A percentile compares a stretch with the other conserved stretches of the same genome.
Evolutionary conservation across 768 basidiomycete species (phyloP).

Genomic region (Boletus insuetus): DNA sequence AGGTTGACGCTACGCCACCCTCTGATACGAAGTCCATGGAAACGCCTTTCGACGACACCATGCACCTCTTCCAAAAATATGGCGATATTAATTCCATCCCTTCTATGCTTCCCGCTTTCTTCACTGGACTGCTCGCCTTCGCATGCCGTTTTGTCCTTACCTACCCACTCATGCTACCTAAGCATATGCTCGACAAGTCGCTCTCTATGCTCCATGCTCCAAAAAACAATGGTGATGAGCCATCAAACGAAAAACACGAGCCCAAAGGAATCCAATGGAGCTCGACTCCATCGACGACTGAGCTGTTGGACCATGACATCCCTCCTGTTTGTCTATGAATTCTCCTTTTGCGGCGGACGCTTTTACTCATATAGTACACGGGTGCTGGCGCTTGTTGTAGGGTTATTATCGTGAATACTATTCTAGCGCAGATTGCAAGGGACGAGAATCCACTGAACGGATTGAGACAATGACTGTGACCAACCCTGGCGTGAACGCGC

Average conservation of each 20-base stretch:
- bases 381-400: conserved; percentile 48
- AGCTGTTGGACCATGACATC: conserved; percentile 32
- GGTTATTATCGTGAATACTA: conserved; percentile 39
- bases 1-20: conserved; percentile 33
- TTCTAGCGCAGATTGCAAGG: conserved; percentile 32
- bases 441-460: conserved; percentile 29
- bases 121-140: conserved; percentile 42
- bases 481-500: neutral
- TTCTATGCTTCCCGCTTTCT: conserved; percentile 26
- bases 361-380: conserved; percentile 44
- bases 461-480: conserved; percentile 13
- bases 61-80: conserved; percentile 22
- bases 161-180: conserved; percentile 51
- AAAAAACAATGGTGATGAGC: conserved; percentile 29
- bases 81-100: conserved; percentile 32
- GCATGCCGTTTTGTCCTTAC: conserved; percentile 47
- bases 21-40: conserved; percentile 20
- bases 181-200: conserved; percentile 37
- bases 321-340: conserved; percentile 52
- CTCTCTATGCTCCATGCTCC: conserved; percentile 33
- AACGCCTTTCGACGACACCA: conserved; percentile 23
- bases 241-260: conserved; percentile 30
- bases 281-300: conserved; percentile 27
- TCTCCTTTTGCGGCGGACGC: conserved; percentile 32
- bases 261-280: conserved; percentile 23